Conservation (phyloP, 768 basidiomycete species). For the Dacryopinax spathularia region DNA sequence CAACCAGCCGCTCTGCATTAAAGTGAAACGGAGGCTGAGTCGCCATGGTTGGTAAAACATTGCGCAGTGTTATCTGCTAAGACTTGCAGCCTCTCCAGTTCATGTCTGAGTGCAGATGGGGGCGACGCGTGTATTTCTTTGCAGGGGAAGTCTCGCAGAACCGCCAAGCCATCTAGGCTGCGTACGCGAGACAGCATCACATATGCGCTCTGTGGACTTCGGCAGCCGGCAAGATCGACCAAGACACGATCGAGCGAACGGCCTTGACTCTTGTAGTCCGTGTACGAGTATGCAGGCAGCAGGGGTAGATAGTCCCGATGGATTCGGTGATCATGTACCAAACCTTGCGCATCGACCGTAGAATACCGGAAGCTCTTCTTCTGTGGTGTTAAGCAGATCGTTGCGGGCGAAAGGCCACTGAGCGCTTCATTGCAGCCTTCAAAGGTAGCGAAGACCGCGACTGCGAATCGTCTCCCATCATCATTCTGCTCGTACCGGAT, state of each 20-base stretch:
- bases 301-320: neutral
- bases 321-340: neutral
- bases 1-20: neutral
- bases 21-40: neutral
- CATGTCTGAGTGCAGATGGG: neutral
- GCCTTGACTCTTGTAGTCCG: conserved; percentile 8
- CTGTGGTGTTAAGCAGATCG: neutral
- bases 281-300: conserved; percentile 7
- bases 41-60: neutral
- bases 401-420: neutral
- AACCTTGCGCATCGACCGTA: neutral
- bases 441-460: too few species aligned
- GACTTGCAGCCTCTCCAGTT: neutral
- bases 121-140: neutral
- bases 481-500: too few species aligned
- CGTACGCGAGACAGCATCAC: conserved; percentile 9
- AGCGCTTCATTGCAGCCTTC: too few species aligned
- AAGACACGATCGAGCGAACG: neutral
- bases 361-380: neutral
- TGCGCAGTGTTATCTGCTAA: neutral
- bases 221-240: neutral
- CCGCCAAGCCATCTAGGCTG: neutral
- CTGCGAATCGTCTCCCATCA: too few species aligned
- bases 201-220: neutral
- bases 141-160: neutral